Base-by-base conservation (phyloP, 768 basidiomycete genomes). In the Russula abietina region DNA sequence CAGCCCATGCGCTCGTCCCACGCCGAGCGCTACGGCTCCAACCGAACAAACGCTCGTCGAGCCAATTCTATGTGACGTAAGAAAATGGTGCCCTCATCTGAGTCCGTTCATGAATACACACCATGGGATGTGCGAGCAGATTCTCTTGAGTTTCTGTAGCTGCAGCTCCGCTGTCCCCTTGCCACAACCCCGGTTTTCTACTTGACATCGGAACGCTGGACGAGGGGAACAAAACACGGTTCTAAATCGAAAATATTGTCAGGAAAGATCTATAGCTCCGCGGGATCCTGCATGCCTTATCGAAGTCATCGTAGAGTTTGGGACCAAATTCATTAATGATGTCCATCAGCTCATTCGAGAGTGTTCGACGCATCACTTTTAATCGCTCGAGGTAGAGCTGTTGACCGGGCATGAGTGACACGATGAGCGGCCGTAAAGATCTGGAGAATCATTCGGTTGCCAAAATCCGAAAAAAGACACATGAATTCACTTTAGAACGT, bases 21-120 rank as follows among this genome's bases (percentile, higher is more conserved):
- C 83, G 84, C 54, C 38, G 28, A 4, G 88, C 81, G 67, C 87
- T 90, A 57, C 83, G 80, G 73, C 86, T 86, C 93, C 91, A 95
- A 46, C 93, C 93, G 71, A 95, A 96, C 41, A 96, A 80, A 22
- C 90, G 84, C 73, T 95, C 93, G 70, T 96, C 93, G 24, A 95
- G 81, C 92, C 92, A 94, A 30, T 87, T 86, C 77, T 83, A 71
- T 30, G 24, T 48, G 19, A 54, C 60, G 53, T 67, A 46, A 62
- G 43, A 33, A 26, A 36, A 51, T 24, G 26, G 5, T 36, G 49
- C 4, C 6, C 9, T 48, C n/a, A 8, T 22, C 9, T 41, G 45
- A 45, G 48, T 32, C 24, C 19, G 36, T 26, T 33, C 61, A 59
- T 33, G 67, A 41, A 74, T 64, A 74, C 82, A 78, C 57, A 80